Base-by-base conservation (phyloP, 164 flowering plant species). In the Chimonanthus praecox region DNA sequence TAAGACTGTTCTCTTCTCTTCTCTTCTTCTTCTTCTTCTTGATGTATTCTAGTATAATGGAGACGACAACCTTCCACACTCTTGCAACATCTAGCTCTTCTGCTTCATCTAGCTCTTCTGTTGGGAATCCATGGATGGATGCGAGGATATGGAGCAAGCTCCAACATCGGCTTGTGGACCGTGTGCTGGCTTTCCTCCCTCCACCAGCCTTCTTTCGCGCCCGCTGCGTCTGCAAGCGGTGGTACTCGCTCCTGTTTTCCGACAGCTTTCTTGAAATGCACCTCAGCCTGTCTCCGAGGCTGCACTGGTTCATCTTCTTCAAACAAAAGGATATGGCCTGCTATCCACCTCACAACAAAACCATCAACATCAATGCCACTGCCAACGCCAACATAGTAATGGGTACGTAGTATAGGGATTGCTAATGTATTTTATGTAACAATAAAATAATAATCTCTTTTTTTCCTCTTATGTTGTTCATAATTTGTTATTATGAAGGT, bases 191-290 rank as follows among this genome's bases (percentile, higher is more conserved):
- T 58, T 92, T 91, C 47, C 92, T 94, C 21, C 97, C 99, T 0
- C 92, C 93, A 0, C 95, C 97, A 0, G 92, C 94, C 64, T 91
- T 92, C 75, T 91, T 92, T 72, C 79, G 93, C 20, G 79, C 89
- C 3, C 89, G 99, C 16, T 83, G 85, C 2, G 98, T 94, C 49
- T 92, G 97, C 74, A 92, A 92, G 76, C 80, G 97, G 66, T 94
- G 92, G 92, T 92, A 90, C 70, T 75, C 69, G n/a, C 98, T 94
- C 74, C 64, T 92, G 3, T 92, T 87, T 75, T 92, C 97, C 77
- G 74, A 72, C 77, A 44, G 68, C 78, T 94, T 92, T 76, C 92
- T 91, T 46, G 85, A 89, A 72, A 64, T 89, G 43, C 87, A 88
- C 76, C 78, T 91, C 58, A 84, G 81, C 33, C 33, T 87, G 6